Base-by-base conservation (phyloP, 352 stramenopile species). In the Phytophthora cryptogea region DNA sequence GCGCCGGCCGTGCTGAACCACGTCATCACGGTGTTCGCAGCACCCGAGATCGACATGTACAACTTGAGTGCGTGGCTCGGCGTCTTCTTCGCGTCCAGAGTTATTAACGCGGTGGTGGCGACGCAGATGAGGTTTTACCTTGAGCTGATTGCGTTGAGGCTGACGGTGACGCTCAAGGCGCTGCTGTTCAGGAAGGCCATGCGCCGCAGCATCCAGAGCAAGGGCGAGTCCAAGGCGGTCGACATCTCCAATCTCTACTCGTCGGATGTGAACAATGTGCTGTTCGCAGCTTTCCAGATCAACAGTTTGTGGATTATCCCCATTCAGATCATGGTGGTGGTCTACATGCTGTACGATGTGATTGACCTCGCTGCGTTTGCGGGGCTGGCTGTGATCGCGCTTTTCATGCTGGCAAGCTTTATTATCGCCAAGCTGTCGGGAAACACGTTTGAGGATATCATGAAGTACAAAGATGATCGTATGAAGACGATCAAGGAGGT, bases 161-260 rank as follows among this genome's bases (percentile, higher is more conserved):
- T 82, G 10, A 75, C 63, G 0, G 64, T 78, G 20, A 67, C 76
- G 17, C 30, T 86, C 23, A 80, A 74, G 37, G 53, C 61, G 17
- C 54, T 83, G 20, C 42, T 86, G 1, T 83, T 86, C 46, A 26
- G 50, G 26, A 86, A 86, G 50, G 62, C 70, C 5, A 50, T 82
- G 44, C 71, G 72, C 1, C 66, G 63, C 23, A 59, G 49, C 26
- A 51, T 46, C 10, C 63, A 78, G 27, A 51, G 14, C 27, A 62
- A 63, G 20, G 9, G 13, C 14, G 64, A 72, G 0, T 8, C 31
- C 7, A 50, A 53, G 10, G 36, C 56, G 3, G 64, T 72, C 26
- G 89, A 98, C 66, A 90, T 98, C 35, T 81, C 88, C 6, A 99
- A 98, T 57, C 75, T 99, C 7, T 96, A 97, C 56, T 91, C 86